Evolutionary conservation across 2,329 filamentous ascomycete genomes (phyloP).

Genomic region (Epichloe sp.): DNA sequence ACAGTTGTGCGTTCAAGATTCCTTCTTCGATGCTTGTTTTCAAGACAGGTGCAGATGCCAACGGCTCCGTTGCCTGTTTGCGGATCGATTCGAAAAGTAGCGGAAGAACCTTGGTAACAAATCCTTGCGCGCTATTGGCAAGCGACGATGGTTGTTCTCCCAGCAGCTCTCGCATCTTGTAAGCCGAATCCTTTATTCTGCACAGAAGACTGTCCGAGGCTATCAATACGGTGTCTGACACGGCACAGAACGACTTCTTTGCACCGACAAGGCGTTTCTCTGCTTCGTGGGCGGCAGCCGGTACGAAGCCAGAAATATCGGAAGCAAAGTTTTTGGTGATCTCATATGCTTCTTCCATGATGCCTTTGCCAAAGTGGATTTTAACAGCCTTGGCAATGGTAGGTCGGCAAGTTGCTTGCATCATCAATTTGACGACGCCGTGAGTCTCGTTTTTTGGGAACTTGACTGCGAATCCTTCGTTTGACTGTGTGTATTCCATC

Average conservation of each 20-base stretch:
- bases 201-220: conserved; percentile 17
- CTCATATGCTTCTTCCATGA: conserved; percentile 31
- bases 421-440: conserved; percentile 43
- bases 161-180: conserved; percentile 13
- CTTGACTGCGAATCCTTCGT: conserved; percentile 39
- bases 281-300: conserved; percentile 26
- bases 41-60: not conserved
- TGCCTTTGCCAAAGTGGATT: conserved; percentile 42
- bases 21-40: conserved; percentile 1
- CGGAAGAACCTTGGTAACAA: conserved; percentile 10
- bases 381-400: conserved; percentile 48
- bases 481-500: conserved; percentile 32
- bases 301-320: conserved; percentile 26
- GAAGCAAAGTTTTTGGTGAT: conserved; percentile 30
- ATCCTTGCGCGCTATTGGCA: conserved; percentile 8
- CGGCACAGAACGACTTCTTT: conserved; percentile 17
- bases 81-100: conserved; percentile 17
- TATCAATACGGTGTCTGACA: conserved; percentile 18
- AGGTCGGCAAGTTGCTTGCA: conserved; percentile 45
- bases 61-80: conserved; percentile 19
- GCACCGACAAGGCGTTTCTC: conserved; percentile 24
- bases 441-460: conserved; percentile 41
- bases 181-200: conserved; percentile 10
- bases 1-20: conserved; percentile 18
- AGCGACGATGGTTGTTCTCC: conserved; percentile 10